Evolutionary conservation across 768 basidiomycete genomes (phyloP).

Genomic region (Sarcomyxa edulis): DNA sequence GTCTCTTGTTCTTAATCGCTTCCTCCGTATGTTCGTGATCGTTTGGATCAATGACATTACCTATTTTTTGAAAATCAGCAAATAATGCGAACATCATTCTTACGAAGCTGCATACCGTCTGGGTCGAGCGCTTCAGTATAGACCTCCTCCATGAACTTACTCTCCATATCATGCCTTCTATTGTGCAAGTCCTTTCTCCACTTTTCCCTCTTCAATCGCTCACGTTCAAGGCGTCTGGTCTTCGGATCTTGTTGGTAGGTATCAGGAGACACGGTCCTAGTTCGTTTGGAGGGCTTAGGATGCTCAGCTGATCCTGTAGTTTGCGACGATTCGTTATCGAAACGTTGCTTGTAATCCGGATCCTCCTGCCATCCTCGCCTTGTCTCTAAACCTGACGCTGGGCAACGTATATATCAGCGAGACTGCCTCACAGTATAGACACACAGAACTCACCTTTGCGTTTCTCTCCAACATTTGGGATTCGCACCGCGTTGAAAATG

Average conservation of each 20-base stretch:
- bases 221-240: conserved; percentile 30
- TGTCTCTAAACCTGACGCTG: conserved; percentile 30
- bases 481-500: too few species aligned
- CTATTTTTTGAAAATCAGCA: too few species aligned
- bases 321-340: conserved; percentile 31
- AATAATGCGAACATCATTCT: too few species aligned
- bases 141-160: conserved; percentile 35
- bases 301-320: conserved; percentile 25
- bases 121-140: conserved; percentile 28
- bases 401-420: conserved; percentile 1
- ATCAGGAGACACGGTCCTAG: conserved; percentile 43
- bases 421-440: neutral
- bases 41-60: too few species aligned
- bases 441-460: conserved; percentile 2
- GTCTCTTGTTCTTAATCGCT: conserved; percentile 30
- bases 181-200: conserved; percentile 31
- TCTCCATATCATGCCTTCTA: conserved; percentile 31
- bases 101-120: too few species aligned
- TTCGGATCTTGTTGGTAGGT: conserved; percentile 31
- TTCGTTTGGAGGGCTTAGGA: conserved; percentile 39
- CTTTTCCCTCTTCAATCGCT: conserved; percentile 35
- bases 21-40: conserved; percentile 25
- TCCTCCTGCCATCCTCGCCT: conserved; percentile 25
- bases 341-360: conserved; percentile 20
- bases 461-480: too few species aligned